Evolutionary conservation across 192 early-diverging fungal species (phyloP).

Genomic region (Podila horticola): DNA sequence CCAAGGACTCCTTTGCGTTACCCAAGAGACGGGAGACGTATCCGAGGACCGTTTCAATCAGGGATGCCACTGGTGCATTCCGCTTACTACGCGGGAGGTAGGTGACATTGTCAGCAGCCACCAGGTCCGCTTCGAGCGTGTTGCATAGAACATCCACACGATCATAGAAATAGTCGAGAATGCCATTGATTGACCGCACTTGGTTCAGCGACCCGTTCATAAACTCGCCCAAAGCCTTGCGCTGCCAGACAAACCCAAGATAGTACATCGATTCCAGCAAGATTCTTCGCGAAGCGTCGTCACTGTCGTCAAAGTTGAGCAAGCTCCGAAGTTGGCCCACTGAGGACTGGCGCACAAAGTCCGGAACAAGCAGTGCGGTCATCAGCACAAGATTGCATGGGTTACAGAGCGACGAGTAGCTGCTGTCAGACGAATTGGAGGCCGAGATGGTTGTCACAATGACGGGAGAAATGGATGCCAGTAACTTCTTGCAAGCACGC

Average conservation of each 20-base stretch:
- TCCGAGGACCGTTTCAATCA: constrained; percentile 10
- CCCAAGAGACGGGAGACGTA: constrained; percentile 24
- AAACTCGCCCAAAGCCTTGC: background rate
- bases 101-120: background rate
- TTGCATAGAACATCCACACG: constrained; percentile 9
- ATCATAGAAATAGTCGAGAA: constrained; percentile 20
- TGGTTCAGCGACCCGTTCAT: background rate
- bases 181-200: constrained; percentile 1
- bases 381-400: constrained; percentile 26
- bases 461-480: constrained; percentile 8
- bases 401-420: constrained; percentile 40
- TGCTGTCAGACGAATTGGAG: background rate
- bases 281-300: constrained; percentile 17
- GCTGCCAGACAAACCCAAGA: constrained; percentile 28
- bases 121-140: constrained; percentile 4
- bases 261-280: constrained; percentile 24
- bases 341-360: constrained; percentile 20
- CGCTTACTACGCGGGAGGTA: constrained; percentile 3
- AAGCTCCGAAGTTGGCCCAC: constrained; percentile 29
- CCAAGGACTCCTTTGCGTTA: background rate
- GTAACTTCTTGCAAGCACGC: constrained; percentile 30
- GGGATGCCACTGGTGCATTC: background rate
- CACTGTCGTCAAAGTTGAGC: constrained; percentile 23
- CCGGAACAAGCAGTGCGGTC: constrained; percentile 23
- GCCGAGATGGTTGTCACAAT: constrained; percentile 4